A percentile compares a stretch with the other conserved stretches of the same genome.
phyloP scores from a whole-genome alignment of 2,329 filamentous ascomycete species.

The Penicillium sp. region DNA sequence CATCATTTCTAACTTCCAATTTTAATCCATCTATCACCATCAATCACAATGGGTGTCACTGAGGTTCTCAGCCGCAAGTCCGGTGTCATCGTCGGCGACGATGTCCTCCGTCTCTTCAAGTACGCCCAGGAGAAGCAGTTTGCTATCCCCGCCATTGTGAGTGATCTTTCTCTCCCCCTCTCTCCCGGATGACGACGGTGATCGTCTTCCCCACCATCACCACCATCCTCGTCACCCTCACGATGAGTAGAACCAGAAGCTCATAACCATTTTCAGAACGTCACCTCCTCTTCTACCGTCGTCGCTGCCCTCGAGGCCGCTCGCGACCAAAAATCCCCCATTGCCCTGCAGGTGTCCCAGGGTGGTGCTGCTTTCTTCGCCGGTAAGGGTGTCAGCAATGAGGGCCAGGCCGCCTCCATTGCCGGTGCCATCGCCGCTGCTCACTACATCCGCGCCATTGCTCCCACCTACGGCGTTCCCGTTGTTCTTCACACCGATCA shows the following conservation, averaged over 20 bases:
- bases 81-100: constrained; percentile 69
- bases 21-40: constrained; percentile 5
- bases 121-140: constrained; percentile 86
- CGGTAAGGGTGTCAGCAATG: constrained; percentile 83
- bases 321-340: constrained; percentile 84
- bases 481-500: constrained; percentile 97
- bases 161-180: constrained; percentile 28
- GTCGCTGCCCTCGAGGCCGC: constrained; percentile 92
- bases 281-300: constrained; percentile 87
- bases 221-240: not conserved
- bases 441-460: constrained; percentile 88
- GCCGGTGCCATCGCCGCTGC: constrained; percentile 85
- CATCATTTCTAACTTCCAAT: not conserved
- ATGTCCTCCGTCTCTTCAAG: constrained; percentile 76
- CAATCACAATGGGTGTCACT: constrained; percentile 48
- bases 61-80: constrained; percentile 65
- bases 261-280: constrained; percentile 60
- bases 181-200: not conserved
- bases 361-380: constrained; percentile 93
- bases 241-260: not conserved
- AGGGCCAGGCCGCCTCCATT: constrained; percentile 84
- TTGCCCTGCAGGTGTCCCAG: constrained; percentile 92
- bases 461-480: constrained; percentile 84
- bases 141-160: constrained; percentile 79
- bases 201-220: not conserved